Base-by-base conservation (phyloP, 2,329 filamentous ascomycete species). In the Exophiala xenobiotica region DNA sequence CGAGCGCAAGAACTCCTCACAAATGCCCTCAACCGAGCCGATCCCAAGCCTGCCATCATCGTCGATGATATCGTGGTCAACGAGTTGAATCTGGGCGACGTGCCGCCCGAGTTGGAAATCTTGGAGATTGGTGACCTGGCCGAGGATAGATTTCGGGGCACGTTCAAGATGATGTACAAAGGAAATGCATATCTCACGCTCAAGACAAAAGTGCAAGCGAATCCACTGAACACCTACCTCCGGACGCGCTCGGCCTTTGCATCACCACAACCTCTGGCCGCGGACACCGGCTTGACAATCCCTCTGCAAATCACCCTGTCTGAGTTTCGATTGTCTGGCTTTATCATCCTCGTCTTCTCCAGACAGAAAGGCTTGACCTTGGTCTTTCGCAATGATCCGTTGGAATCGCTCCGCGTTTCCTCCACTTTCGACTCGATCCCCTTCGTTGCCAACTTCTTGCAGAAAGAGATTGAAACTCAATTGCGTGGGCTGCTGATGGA, bases 351-450 rank as follows among this genome's bases (percentile, higher is more conserved):
- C 43, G 93, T 99, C 56, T 99, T 99, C 68, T 97, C 92, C 2
- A 92, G 90, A 68, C 90, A 96, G 73, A 99, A 99, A 68, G 93
- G 93, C 16, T 80, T 99, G 51, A 99, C 93, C 1, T 79, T 99
- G 41, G 93, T 99, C 38, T 99, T 99, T 69, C 86, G 93, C 63
- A 97, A 99, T 79, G 93, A 99, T 68, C 93, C 93, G 3, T 83
- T 99, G 56, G 93, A 99, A 68, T 96, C 92, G 3, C 83, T 99
- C 65, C 97, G 96, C 75, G 93, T 99, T 60, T 97, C 92, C 1
- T 97, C 92, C 61, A 99, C 93, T 38, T 99, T 99, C 70, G 93
- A 99, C 74, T 96, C 92, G 9, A 99, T 99, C 64, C 92, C 93
- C 38, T 99, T 99, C 66, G 93, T 99, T 57, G 87, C 93, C 61